Base-by-base conservation (phyloP, 495 filamentous ascomycete genomes). In the Chaetomium tenue region DNA sequence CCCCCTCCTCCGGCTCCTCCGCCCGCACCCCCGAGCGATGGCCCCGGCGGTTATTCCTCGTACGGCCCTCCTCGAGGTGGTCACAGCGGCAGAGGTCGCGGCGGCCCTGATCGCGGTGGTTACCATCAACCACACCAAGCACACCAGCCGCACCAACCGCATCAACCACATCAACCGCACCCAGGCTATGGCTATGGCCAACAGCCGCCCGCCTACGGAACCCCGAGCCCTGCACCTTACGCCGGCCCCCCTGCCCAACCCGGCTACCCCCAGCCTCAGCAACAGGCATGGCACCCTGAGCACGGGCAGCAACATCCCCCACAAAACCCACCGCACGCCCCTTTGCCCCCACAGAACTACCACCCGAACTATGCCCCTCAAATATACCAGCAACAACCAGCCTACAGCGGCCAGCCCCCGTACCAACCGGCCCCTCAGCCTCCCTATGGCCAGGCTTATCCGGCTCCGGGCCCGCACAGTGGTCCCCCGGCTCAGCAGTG, bases 1-100 rank as follows among this genome's bases (percentile, higher is more conserved):
- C 82, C 83, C 37, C 83, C 83, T 63, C 82, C 82, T 8, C 82
- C 83, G 55, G 75, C 84, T 46, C 84, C 83, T 46, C 76, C 79
- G 30, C 73, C 76, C 5, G 75, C 76, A 2, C 73, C 76, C 26
- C 68, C 76, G 15, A 70, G 59, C 52, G 70, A 67, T 28, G 66
- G 65, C 18, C 65, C 62, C 2, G 57, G 30, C 22, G 70, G 63
- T 50, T 80, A 79, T 64, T 44, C 66, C 16, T 58, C 75, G 0
- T 81, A 80, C 63, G 69, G 71, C 53, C 74, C 75, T 23, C 74
- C 74, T 47, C 72, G 72, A 20, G 71, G 75, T 26, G 66, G 69
- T 1, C 70, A 75, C 51, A 33, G 60, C 20, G 67, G 68, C 13
- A 73, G 73, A 47, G 73, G 76, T 59, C 63, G 74, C 20, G 72